Percentiles rank a stretch among this genome's conserved stretches.
Conservation (phyloP, 2,329 filamentous ascomycete species). For the Stemphylium vesicarium region DNA sequence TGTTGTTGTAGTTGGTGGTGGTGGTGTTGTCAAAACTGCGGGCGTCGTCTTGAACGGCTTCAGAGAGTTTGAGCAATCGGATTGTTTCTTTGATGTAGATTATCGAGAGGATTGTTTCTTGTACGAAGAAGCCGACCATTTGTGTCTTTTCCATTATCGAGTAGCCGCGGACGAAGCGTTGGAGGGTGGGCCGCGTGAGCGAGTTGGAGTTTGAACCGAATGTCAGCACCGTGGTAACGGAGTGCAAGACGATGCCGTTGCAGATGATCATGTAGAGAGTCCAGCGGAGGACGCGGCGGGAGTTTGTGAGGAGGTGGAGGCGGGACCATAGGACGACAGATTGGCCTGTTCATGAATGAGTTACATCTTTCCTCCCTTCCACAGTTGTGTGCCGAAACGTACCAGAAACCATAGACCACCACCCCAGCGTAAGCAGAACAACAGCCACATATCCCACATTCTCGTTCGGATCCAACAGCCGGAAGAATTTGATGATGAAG, state of each 20-base stretch:
- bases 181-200: slow-evolving; percentile 23
- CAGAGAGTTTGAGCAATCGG: slow-evolving; percentile 49
- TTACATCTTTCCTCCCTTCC: too few species aligned
- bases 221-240: slow-evolving; percentile 61
- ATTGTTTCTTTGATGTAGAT: slow-evolving; percentile 63
- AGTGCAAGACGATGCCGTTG: slow-evolving; percentile 61
- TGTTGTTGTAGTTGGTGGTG: background rate
- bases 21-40: slow-evolving; percentile 36
- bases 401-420: slow-evolving; percentile 65
- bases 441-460: slow-evolving; percentile 49
- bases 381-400: too few species aligned
- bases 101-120: slow-evolving; percentile 49
- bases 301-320: slow-evolving; percentile 64
- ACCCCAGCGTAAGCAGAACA: slow-evolving; percentile 58
- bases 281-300: slow-evolving; percentile 55
- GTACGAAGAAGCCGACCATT: slow-evolving; percentile 52
- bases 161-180: slow-evolving; percentile 45
- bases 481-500: slow-evolving; percentile 55
- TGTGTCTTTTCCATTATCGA: slow-evolving; percentile 55
- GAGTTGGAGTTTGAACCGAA: slow-evolving; percentile 57
- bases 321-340: slow-evolving; percentile 68
- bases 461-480: slow-evolving; percentile 34
- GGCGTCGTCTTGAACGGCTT: slow-evolving; percentile 32
- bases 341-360: slow-evolving; percentile 53
- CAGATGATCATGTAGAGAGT: slow-evolving; percentile 65